phyloP scores from a whole-genome alignment of 805 yeast genomes.

The Sungouiozyma ichnusensis region DNA sequence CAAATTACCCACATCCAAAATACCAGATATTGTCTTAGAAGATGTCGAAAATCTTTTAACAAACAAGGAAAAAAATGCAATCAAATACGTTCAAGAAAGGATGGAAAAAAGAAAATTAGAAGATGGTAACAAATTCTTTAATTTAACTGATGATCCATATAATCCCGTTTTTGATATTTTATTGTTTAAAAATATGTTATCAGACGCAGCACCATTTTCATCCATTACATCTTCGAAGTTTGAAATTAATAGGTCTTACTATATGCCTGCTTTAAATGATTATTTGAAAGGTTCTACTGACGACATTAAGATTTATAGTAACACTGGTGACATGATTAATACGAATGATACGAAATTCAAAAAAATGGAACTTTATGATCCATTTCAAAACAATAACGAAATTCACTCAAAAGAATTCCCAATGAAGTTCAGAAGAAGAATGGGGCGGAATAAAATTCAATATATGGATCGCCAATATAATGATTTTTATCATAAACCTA shows the following conservation, averaged over 20 bases:
- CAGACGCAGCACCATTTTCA: conserved; percentile 65
- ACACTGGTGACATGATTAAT: conserved; percentile 25
- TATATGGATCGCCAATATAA: conserved; percentile 63
- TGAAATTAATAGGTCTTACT: conserved; percentile 53
- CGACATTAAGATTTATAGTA: conserved; percentile 16
- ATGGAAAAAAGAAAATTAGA: conserved; percentile 57
- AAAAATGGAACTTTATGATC: conserved; percentile 29
- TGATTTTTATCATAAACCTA: conserved; percentile 10
- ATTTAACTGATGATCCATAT: conserved; percentile 76
- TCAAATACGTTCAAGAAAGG: conserved; percentile 77
- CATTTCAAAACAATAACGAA: conserved; percentile 26
- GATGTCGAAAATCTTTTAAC: conserved; percentile 67
- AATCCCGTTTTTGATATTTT: conserved; percentile 71
- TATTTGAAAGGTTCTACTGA: conserved; percentile 21
- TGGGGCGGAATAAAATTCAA: conserved; percentile 58
- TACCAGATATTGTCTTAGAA: conserved; percentile 83
- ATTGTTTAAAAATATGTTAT: conserved; percentile 42
- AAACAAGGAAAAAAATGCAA: conserved; percentile 68
- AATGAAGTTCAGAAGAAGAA: conserved; percentile 59
- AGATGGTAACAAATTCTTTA: conserved; percentile 66
- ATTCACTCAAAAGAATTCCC: conserved; percentile 33
- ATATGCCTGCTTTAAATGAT: conserved; percentile 25
- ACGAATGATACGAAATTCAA: conserved; percentile 17
- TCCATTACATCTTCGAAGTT: conserved; percentile 63
- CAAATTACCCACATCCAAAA: conserved; percentile 77